phyloP scores from a whole-genome alignment of 495 filamentous ascomycete genomes.

The Penicillium bovifimosum region DNA sequence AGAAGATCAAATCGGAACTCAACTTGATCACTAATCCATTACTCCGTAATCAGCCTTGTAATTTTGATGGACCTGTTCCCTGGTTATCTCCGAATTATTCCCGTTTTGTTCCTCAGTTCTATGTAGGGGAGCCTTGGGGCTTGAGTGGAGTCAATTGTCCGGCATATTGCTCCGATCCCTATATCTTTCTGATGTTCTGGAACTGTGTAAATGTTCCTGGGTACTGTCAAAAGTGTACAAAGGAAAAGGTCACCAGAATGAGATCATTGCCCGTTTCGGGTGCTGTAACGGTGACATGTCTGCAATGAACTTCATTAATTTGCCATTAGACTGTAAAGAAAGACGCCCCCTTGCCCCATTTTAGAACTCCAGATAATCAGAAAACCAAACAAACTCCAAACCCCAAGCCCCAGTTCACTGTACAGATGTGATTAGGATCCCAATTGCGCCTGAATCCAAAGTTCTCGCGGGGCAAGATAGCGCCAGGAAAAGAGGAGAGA shows the following conservation, averaged over 20 bases:
- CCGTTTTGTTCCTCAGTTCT: neutral
- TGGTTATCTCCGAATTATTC: neutral
- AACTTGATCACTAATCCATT: neutral
- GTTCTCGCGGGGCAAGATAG: conserved; percentile 11
- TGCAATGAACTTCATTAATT: neutral
- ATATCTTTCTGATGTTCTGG: neutral
- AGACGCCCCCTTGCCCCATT: conserved; percentile 4
- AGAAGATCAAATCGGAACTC: neutral
- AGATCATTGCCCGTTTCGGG: conserved; percentile 2
- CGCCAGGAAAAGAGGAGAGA: conserved; percentile 11
- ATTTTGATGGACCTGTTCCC: no score
- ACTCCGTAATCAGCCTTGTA: neutral
- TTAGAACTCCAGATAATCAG: neutral
- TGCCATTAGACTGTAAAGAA: neutral
- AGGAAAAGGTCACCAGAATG: neutral
- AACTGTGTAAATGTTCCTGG: neutral
- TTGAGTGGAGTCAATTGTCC: neutral
- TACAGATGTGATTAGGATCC: conserved; percentile 22
- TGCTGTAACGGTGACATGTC: neutral
- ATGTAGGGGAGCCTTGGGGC: no score
- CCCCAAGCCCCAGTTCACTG: conserved; percentile 16
- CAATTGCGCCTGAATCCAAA: conserved; percentile 11
- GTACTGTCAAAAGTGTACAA: neutral
- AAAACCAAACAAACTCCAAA: conserved; percentile 7
- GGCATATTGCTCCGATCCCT: neutral